phyloP scores from a whole-genome alignment of 208 protist genomes.

The Crithidia brevicula region DNA sequence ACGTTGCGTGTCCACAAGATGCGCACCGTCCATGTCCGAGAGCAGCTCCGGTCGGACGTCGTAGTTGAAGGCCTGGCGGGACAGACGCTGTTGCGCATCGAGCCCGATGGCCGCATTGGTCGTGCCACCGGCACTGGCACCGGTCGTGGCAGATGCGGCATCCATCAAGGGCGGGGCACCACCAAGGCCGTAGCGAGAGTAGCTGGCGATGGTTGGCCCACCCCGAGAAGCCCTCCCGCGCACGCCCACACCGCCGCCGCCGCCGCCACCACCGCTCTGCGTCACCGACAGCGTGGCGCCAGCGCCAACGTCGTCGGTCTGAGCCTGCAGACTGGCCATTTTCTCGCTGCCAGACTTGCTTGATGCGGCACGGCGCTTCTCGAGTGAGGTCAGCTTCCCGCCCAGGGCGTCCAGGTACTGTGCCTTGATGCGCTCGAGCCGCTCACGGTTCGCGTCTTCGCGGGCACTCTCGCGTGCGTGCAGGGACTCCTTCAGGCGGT shows the following conservation, averaged over 20 bases:
- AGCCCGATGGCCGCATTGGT: constrained; percentile 10
- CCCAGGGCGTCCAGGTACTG: constrained; percentile 49
- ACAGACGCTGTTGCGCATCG: constrained; percentile 17
- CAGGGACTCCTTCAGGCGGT: constrained; percentile 56
- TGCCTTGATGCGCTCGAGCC: constrained; percentile 67
- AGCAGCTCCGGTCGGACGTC: constrained; percentile 88
- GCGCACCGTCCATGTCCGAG: constrained; percentile 45
- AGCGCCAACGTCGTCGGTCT: constrained; percentile 19
- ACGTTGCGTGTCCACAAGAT: constrained; percentile 66
- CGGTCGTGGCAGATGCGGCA: neutral
- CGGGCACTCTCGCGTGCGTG: constrained; percentile 66
- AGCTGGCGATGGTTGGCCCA: constrained; percentile 21
- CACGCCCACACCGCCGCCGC: neutral
- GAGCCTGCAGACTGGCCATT: constrained; percentile 12
- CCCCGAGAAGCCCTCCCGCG: neutral
- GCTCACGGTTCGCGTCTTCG: constrained; percentile 53
- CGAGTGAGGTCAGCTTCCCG: constrained; percentile 49
- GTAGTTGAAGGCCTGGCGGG: constrained; percentile 58
- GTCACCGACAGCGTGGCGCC: constrained; percentile 12
- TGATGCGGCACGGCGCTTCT: constrained; percentile 33
- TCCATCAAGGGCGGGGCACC: constrained; percentile 23
- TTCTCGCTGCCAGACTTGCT: constrained; percentile 42
- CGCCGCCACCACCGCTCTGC: neutral
- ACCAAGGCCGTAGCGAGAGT: constrained; percentile 33
- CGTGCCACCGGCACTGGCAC: neutral